These are phyloP conservation scores for Leccinum pachyderme DNA, from an alignment of 1,284 basidiomycete species.

Conservation along the genomic window DNA sequence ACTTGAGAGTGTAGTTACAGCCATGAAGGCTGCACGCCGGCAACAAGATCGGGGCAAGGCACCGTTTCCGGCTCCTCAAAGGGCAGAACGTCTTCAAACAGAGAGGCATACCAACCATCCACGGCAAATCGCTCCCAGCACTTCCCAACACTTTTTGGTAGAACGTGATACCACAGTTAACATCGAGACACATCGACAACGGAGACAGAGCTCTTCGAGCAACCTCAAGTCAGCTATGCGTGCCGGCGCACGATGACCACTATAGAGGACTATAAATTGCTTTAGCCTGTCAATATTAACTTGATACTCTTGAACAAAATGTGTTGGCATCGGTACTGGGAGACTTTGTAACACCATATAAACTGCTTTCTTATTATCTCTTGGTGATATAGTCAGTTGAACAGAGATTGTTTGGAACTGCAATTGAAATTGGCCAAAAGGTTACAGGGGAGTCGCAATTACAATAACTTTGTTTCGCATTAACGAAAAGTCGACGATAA, in stretches of 20 bases:
- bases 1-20: slow-evolving; percentile 21
- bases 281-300: slow-evolving; percentile 5
- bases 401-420: slow-evolving; percentile 16
- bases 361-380: slow-evolving; percentile 4
- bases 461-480: slow-evolving; percentile 24
- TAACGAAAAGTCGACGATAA: slow-evolving; percentile 25
- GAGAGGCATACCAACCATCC: slow-evolving; percentile 33
- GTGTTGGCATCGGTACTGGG: slow-evolving; percentile 4
- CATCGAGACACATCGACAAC: slow-evolving; percentile 27
- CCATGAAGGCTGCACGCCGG: slow-evolving; percentile 25
- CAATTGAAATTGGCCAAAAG: slow-evolving; percentile 17
- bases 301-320: slow-evolving; percentile 10
- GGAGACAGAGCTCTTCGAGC: slow-evolving; percentile 29
- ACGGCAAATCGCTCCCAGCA: slow-evolving; percentile 16
- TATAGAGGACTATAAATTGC: background rate
- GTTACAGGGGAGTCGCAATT: slow-evolving; percentile 30
- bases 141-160: slow-evolving; percentile 28
- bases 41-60: slow-evolving; percentile 12
- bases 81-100: slow-evolving; percentile 19
- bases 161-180: slow-evolving; percentile 31
- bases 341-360: slow-evolving; percentile 28
- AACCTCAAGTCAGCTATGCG: slow-evolving; percentile 36
- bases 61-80: slow-evolving; percentile 24
- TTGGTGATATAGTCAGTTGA: slow-evolving; percentile 18
- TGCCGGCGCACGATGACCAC: slow-evolving; percentile 20